phyloP scores from a whole-genome alignment of 1,284 basidiomycete species.

The Microbotryum silenes-acaulis region DNA sequence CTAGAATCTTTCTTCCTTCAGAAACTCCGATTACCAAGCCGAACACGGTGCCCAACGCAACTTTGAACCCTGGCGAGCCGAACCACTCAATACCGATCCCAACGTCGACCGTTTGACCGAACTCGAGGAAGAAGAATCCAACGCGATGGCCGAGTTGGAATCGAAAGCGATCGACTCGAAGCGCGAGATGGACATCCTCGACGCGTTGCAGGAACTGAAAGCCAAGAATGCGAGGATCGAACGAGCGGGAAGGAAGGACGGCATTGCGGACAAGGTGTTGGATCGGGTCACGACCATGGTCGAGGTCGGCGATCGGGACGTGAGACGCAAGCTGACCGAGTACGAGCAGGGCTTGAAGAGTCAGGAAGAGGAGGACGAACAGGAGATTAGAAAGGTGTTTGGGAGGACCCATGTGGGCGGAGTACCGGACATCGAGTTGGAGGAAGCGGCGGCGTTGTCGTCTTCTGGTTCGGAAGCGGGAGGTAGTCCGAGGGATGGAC shows the following conservation, averaged over 20 bases:
- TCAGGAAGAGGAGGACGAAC: slow-evolving; percentile 86
- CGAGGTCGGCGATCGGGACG: slow-evolving; percentile 44
- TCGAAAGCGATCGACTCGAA: slow-evolving; percentile 83
- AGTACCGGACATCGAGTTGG: slow-evolving; percentile 37
- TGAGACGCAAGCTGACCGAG: slow-evolving; percentile 49
- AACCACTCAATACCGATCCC: slow-evolving; percentile 45
- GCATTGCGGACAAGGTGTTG: slow-evolving; percentile 44
- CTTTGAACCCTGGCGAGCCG: slow-evolving; percentile 86
- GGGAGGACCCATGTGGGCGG: slow-evolving; percentile 37
- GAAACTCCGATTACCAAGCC: slow-evolving; percentile 80
- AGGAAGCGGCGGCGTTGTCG: slow-evolving; percentile 24
- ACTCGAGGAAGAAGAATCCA: slow-evolving; percentile 63
- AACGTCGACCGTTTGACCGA: slow-evolving; percentile 42
- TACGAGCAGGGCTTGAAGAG: slow-evolving; percentile 47
- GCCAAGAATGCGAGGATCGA: slow-evolving; percentile 88
- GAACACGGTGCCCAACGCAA: slow-evolving; percentile 92
- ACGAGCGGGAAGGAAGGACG: slow-evolving; percentile 49
- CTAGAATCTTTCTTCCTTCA: not conserved
- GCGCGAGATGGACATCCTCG: slow-evolving; percentile 96
- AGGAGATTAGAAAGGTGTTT: slow-evolving; percentile 75
- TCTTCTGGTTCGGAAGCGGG: slow-evolving; percentile 14
- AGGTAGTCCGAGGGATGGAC: slow-evolving; percentile 11
- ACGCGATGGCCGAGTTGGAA: slow-evolving; percentile 95
- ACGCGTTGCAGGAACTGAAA: slow-evolving; percentile 89
- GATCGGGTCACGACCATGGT: slow-evolving; percentile 41